Evolutionary conservation across 2,329 filamentous ascomycete genomes (phyloP).

Genomic region (Ophiostoma australiae): DNA sequence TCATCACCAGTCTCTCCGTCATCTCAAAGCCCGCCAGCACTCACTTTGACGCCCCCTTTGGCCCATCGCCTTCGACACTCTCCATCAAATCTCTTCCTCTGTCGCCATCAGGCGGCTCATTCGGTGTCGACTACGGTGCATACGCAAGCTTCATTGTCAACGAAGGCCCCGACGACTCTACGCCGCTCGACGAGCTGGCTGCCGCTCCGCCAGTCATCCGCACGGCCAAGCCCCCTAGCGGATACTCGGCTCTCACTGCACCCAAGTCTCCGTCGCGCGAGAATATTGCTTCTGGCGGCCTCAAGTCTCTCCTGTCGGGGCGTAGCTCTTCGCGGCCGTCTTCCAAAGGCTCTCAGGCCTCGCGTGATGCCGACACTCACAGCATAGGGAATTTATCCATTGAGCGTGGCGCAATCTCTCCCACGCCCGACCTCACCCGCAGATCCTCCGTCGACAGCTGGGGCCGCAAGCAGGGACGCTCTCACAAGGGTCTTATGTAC

Average conservation of each 20-base stretch:
- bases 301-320: constrained; percentile 56
- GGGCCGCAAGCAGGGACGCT: constrained; percentile 52
- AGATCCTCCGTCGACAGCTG: constrained; percentile 58
- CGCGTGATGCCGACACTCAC: constrained; percentile 52
- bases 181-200: constrained; percentile 55
- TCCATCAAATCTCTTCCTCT: constrained; percentile 32
- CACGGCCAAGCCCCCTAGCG: constrained; percentile 76
- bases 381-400: constrained; percentile 62
- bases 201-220: constrained; percentile 67
- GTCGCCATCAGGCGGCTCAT: constrained; percentile 46
- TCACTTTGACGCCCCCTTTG: constrained; percentile 60
- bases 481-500: constrained; percentile 60
- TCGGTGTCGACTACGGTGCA: constrained; percentile 69
- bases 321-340: constrained; percentile 52
- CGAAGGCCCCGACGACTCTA: constrained; percentile 44
- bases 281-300: constrained; percentile 37
- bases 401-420: constrained; percentile 49
- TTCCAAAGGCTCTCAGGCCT: constrained; percentile 52
- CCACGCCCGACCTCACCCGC: constrained; percentile 46
- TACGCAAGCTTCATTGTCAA: constrained; percentile 51
- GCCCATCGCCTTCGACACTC: constrained; percentile 35
- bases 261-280: constrained; percentile 51
- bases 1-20: constrained; percentile 65
- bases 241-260: constrained; percentile 66
- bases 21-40: constrained; percentile 63